These are phyloP conservation scores for Neospora caninum DNA, from an alignment of 169 alveolate species.

Conservation along the genomic window DNA sequence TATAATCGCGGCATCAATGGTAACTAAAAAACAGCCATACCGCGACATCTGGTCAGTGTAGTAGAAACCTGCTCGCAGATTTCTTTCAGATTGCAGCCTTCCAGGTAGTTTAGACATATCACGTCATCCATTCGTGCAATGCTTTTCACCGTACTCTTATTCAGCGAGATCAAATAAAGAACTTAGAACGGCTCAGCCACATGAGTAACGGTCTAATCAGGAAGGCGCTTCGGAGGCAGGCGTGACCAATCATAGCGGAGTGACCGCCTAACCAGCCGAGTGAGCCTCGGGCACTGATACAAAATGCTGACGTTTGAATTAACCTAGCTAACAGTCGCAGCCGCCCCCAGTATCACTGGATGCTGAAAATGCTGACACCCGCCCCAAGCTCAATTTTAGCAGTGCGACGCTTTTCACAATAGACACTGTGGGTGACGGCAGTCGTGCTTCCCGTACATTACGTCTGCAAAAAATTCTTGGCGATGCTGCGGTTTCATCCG, in stretches of 20 bases:
- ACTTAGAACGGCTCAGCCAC: background rate
- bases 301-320: background rate
- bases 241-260: background rate
- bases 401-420: too few species aligned
- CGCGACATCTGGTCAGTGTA: background rate
- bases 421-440: too few species aligned
- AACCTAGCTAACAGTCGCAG: too few species aligned
- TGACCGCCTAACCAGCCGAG: background rate
- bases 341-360: too few species aligned
- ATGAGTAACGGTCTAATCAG: background rate
- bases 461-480: too few species aligned
- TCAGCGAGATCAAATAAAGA: background rate
- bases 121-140: background rate
- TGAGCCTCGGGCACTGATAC: background rate
- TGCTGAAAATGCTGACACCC: too few species aligned
- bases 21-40: background rate
- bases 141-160: background rate
- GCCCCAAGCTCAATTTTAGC: too few species aligned
- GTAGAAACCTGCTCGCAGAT: background rate
- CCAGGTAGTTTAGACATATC: background rate
- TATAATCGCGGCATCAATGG: background rate
- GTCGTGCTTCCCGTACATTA: too few species aligned
- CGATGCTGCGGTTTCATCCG: too few species aligned
- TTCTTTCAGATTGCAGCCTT: conserved; percentile 20
- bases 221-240: background rate